Evolutionary conservation across 805 yeast genomes (phyloP), one percentile per base, ranked within the genome.

Genomic region (Wickerhamiella nectarea): DNA sequence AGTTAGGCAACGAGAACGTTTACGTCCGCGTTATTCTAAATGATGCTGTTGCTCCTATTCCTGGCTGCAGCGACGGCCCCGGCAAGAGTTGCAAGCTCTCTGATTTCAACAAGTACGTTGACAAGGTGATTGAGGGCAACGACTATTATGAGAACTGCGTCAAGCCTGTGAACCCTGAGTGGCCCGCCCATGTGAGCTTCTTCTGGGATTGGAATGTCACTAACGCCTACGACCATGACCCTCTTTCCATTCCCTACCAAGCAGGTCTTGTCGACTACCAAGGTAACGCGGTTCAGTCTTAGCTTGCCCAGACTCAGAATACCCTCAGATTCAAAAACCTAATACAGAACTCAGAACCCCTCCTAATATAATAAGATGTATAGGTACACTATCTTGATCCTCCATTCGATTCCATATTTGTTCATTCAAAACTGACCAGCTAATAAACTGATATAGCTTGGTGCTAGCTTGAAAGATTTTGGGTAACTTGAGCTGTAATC

Each of bases 31-130:
- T 67, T 33, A 58, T 72, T 6, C 53, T 72, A 10, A 74, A 74
- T 52, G 78, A 74, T 54, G 75, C 72, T 3, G 75, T 73, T 15
- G 62, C 68, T 25, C 75, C 77, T 15, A 52, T 75, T 15, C 66
- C 69, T 14, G 56, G 58, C 12, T 73, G 78, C 55, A 56, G 64
- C 38, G 51, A 56, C 36, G 78, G 78, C 6, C 77, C 77, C 8
- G 75, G 75, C 1, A 69, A 66, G 54, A 60, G 69, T 34, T 65
- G 76, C 58, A 58, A 58, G 48, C 55, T 61, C 41, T 58, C 55
- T 35, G 49, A 44, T 25, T 55, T 46, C 44, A 48, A 48, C 45
- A 34, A 44, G 36, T 41, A 38, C 8, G 54, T 54, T 6, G 48
- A 45, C 43, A 20, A 17, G 10, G 40, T 34, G 3, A 28, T 51